These are phyloP conservation scores for Prunus kanzakura DNA, from an alignment of 306 rosid species.

Conservation along the genomic window DNA sequence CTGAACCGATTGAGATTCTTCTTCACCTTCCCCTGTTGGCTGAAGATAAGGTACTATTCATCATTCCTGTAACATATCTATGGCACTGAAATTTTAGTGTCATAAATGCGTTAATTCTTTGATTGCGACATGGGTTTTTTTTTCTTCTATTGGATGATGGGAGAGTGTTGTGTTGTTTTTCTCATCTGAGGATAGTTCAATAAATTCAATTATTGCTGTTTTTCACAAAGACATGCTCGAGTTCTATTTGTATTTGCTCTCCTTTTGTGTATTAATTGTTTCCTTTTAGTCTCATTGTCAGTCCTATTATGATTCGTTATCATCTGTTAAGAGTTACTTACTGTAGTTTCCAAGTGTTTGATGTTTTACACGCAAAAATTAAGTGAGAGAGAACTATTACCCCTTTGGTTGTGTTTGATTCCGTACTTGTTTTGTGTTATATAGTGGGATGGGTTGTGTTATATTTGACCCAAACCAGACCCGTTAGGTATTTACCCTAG, in stretches of 20 bases:
- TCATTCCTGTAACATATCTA: too few relatives aligned
- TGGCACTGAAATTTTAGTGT: background rate
- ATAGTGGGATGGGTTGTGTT: too few relatives aligned
- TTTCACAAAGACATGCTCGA: background rate
- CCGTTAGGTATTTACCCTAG: background rate
- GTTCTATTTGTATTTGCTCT: background rate
- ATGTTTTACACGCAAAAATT: background rate
- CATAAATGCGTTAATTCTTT: background rate
- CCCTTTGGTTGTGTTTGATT: background rate
- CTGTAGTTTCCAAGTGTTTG: background rate
- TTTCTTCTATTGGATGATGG: background rate
- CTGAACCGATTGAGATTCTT: conserved; percentile 90
- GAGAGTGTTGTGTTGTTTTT: background rate
- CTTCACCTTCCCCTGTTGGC: conserved; percentile 87
- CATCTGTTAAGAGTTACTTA: background rate
- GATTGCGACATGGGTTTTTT: background rate
- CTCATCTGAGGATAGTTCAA: background rate
- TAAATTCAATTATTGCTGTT: background rate
- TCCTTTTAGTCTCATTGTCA: background rate
- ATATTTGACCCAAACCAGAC: background rate
- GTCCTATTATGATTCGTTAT: too few relatives aligned
- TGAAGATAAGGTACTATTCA: conserved; percentile 71
- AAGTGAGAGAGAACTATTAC: background rate
- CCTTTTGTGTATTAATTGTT: background rate
- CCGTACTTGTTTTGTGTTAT: background rate